phyloP scores from a whole-genome alignment of 805 yeast species.

The Zygosaccharomyces rouxii region DNA sequence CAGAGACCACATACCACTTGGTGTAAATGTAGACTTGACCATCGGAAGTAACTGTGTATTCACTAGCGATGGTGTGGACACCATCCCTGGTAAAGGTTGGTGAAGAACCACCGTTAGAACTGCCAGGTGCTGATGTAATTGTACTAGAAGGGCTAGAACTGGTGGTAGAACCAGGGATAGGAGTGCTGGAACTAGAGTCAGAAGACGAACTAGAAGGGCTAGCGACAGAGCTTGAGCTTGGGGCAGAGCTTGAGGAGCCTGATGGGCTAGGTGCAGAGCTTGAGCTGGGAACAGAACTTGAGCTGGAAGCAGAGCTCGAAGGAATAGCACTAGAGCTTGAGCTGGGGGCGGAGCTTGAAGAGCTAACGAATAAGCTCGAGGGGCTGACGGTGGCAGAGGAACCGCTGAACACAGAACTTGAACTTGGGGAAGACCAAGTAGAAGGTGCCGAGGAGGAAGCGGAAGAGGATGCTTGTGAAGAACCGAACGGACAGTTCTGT shows the following conservation, averaged over 20 bases:
- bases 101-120: neutral
- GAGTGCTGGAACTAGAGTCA: neutral
- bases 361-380: neutral
- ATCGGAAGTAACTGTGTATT: slow-evolving; percentile 9
- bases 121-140: neutral
- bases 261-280: neutral
- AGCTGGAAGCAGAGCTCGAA: neutral
- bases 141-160: neutral
- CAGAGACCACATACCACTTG: slow-evolving; percentile 8
- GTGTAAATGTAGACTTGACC: slow-evolving; percentile 14
- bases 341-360: neutral
- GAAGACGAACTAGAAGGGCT: slow-evolving; percentile 1
- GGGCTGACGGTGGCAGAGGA: slow-evolving; percentile 1
- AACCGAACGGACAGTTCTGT: slow-evolving; percentile 18
- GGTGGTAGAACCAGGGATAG: neutral
- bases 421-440: neutral
- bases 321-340: no score
- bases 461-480: slow-evolving; percentile 2
- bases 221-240: neutral
- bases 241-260: neutral
- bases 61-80: slow-evolving; percentile 6
- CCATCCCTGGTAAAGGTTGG: neutral
- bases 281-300: neutral
- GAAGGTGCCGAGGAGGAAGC: neutral
- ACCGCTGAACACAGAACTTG: slow-evolving; percentile 5